Percentiles rank a stretch among this genome's conserved stretches.
phyloP scores from a whole-genome alignment of 2,329 filamentous ascomycete genomes.

The Xylaria sp. region DNA sequence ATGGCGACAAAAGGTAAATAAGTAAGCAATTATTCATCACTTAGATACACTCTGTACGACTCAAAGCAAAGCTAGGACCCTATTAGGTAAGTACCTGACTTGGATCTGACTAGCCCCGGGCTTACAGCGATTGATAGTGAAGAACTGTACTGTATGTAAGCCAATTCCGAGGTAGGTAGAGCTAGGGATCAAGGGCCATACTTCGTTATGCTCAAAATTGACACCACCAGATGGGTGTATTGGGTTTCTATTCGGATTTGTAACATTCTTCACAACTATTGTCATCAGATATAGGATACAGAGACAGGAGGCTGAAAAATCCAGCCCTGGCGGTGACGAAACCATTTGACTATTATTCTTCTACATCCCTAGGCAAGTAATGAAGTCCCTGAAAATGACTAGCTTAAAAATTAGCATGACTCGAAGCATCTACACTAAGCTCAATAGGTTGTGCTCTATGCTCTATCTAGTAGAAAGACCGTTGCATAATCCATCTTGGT shows the following conservation, averaged over 20 bases:
- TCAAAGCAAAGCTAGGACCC: not conserved
- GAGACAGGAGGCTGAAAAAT: not conserved
- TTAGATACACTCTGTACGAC: not conserved
- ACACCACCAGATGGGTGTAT: not conserved
- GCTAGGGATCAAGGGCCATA: not conserved
- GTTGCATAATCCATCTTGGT: constrained; percentile 24
- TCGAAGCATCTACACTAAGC: not conserved
- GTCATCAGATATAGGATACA: not conserved
- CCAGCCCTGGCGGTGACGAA: not conserved
- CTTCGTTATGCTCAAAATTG: not conserved
- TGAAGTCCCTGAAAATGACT: constrained; percentile 1
- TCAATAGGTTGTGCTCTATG: not conserved
- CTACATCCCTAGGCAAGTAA: too few relatives aligned
- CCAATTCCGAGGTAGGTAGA: constrained; percentile 30
- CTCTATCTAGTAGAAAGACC: not conserved
- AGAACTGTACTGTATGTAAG: not conserved
- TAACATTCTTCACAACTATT: not conserved
- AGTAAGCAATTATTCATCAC: constrained; percentile 16
- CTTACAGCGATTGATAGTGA: not conserved
- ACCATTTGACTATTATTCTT: not conserved
- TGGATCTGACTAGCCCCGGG: not conserved
- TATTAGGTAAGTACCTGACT: constrained; percentile 2
- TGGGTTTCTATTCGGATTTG: not conserved
- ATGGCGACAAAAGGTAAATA: not conserved
- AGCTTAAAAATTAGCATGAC: not conserved